Evolutionary conservation across 306 rosid species (phyloP).

Genomic region (Sicyos edulis): DNA sequence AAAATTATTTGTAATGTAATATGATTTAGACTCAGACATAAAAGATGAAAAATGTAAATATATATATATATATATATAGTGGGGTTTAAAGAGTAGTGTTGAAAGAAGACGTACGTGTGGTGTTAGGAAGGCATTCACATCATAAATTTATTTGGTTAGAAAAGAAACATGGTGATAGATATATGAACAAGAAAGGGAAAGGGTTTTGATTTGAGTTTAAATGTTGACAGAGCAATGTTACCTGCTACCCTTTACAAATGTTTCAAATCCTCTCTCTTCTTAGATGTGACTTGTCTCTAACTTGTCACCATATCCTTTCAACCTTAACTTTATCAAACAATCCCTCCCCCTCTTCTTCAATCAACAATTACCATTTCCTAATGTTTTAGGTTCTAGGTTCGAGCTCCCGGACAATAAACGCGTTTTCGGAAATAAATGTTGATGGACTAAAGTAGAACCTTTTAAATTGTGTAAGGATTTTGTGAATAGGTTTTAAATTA

Average conservation of each 20-base stretch:
- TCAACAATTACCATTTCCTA: no score
- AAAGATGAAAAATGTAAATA: background rate
- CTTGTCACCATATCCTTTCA: conserved; percentile 56
- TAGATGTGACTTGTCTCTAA: conserved; percentile 79
- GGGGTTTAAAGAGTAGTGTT: no score
- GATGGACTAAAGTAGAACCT: no score
- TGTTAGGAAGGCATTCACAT: conserved; percentile 18
- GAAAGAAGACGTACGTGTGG: conserved; percentile 11
- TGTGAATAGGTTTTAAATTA: no score
- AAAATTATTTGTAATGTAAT: conserved; percentile 40
- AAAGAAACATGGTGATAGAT: conserved; percentile 48
- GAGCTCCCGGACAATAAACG: no score
- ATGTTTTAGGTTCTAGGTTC: no score
- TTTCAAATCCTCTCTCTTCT: conserved; percentile 40
- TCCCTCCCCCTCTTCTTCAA: no score
- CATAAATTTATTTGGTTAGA: background rate
- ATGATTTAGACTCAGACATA: conserved; percentile 33
- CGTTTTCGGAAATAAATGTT: no score
- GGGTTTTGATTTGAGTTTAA: background rate
- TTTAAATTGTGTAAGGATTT: no score
- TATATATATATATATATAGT: no score
- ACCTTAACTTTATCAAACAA: background rate
- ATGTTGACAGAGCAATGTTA: conserved; percentile 73
- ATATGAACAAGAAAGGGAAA: background rate
- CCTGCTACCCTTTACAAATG: conserved; percentile 74